phyloP scores from a whole-genome alignment of 2,329 filamentous ascomycete species.

The Capronia americana region DNA sequence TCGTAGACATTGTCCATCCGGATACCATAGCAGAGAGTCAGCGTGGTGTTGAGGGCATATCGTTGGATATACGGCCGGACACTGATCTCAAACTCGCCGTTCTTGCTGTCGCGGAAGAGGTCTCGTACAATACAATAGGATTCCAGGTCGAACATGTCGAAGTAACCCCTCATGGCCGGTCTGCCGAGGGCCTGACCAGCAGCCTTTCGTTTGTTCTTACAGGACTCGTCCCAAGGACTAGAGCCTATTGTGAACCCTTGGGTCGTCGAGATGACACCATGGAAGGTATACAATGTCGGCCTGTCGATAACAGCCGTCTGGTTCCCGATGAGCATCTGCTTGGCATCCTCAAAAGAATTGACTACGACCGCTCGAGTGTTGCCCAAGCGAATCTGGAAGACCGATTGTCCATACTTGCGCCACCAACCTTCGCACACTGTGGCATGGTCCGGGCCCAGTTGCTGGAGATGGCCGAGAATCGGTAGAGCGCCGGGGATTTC shows the following conservation, averaged over 20 bases:
- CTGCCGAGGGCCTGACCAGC: slow-evolving; percentile 75
- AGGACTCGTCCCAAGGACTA: slow-evolving; percentile 77
- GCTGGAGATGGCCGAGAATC: slow-evolving; percentile 64
- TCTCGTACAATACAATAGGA: slow-evolving; percentile 72
- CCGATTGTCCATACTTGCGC: slow-evolving; percentile 60
- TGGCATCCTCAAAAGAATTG: slow-evolving; percentile 73
- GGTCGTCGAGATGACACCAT: slow-evolving; percentile 72
- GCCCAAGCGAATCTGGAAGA: slow-evolving; percentile 60
- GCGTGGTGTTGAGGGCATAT: slow-evolving; percentile 72
- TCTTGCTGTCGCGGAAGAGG: slow-evolving; percentile 65
- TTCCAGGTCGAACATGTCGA: slow-evolving; percentile 78
- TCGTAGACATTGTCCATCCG: slow-evolving; percentile 72
- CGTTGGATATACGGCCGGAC: slow-evolving; percentile 72
- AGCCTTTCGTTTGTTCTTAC: slow-evolving; percentile 73
- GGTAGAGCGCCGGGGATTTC: slow-evolving; percentile 63
- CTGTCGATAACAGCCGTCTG: slow-evolving; percentile 76
- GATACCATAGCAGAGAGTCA: slow-evolving; percentile 77
- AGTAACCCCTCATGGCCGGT: slow-evolving; percentile 72
- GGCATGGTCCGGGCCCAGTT: slow-evolving; percentile 63
- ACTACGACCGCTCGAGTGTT: slow-evolving; percentile 70
- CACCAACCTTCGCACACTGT: slow-evolving; percentile 60
- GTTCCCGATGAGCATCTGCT: slow-evolving; percentile 71
- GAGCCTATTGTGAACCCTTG: slow-evolving; percentile 80
- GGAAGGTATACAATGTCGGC: slow-evolving; percentile 76
- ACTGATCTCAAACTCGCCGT: slow-evolving; percentile 67